Evolutionary conservation across 2,329 filamentous ascomycete species (phyloP).

Genomic region (Dactylellina parvicollis): DNA sequence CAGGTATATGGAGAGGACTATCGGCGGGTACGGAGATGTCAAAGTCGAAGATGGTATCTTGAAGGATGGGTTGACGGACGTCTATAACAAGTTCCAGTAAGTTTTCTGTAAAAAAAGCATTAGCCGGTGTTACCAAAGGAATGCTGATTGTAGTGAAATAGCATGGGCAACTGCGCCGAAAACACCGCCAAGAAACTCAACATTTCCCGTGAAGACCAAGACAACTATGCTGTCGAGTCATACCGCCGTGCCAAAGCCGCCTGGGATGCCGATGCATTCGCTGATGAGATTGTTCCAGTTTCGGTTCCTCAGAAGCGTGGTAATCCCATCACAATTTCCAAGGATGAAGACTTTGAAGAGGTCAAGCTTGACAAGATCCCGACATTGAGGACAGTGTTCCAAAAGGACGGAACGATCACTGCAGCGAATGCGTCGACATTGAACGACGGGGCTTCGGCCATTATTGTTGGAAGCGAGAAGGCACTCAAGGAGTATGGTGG

Average conservation of each 20-base stretch:
- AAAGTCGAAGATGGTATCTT: constrained; percentile 91
- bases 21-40: constrained; percentile 85
- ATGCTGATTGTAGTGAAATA: constrained; percentile 16
- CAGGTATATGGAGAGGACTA: constrained; percentile 86
- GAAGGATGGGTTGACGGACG: constrained; percentile 94
- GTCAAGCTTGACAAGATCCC: constrained; percentile 86
- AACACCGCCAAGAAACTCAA: constrained; percentile 88
- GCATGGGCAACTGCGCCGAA: constrained; percentile 96
- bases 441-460: constrained; percentile 90
- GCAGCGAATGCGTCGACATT: constrained; percentile 93
- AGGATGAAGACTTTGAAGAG: constrained; percentile 89
- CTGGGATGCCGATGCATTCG: constrained; percentile 83
- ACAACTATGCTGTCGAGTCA: constrained; percentile 86
- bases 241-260: constrained; percentile 90
- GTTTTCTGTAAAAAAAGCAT: neutral
- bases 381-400: constrained; percentile 88
- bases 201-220: constrained; percentile 85
- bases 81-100: constrained; percentile 88
- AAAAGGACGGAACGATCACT: constrained; percentile 87
- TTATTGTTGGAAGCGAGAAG: constrained; percentile 83
- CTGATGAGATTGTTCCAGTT: constrained; percentile 88
- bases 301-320: constrained; percentile 86
- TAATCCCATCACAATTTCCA: constrained; percentile 74
- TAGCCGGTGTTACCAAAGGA: neutral
- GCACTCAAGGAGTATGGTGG: constrained; percentile 82